These are phyloP conservation scores for Cymbopogon flexuosus DNA, from an alignment of 202 grass and related monocot species.

Conservation along the genomic window DNA sequence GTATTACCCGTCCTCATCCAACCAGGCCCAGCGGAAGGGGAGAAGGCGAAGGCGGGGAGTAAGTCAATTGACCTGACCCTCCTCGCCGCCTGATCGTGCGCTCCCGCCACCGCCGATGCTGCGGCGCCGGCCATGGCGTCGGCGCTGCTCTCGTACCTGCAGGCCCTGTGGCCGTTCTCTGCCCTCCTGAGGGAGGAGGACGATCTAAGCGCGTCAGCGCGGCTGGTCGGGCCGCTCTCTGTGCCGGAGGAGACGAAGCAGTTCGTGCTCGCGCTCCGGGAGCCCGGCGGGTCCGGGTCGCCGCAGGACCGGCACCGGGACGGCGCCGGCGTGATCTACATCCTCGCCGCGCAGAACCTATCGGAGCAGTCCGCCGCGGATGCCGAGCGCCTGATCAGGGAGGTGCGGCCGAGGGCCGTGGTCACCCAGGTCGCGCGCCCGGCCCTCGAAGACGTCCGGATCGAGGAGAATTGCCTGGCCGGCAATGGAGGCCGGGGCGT, in stretches of 20 bases:
- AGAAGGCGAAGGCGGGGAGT: not conserved
- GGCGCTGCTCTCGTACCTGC: conserved; percentile 53
- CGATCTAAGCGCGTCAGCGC: conserved; percentile 60
- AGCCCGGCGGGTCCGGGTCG: conserved; percentile 42
- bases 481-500: conserved; percentile 39
- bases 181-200: conserved; percentile 52
- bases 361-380: conserved; percentile 74
- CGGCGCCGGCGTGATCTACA: conserved; percentile 54
- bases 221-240: conserved; percentile 52
- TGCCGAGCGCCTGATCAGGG: conserved; percentile 62
- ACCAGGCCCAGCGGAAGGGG: not conserved
- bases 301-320: not conserved
- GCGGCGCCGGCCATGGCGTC: conserved; percentile 53
- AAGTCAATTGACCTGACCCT: not conserved
- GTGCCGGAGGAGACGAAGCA: conserved; percentile 81
- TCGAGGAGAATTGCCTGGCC: conserved; percentile 63
- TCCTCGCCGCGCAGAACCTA: conserved; percentile 75
- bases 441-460: conserved; percentile 61
- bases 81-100: conserved; percentile 15
- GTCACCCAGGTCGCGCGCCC: conserved; percentile 61
- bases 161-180: conserved; percentile 69
- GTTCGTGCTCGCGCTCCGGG: conserved; percentile 78
- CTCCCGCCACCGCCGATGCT: conserved; percentile 34
- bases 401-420: conserved; percentile 68
- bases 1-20: not conserved